Evolutionary conservation across 2,329 filamentous ascomycete genomes (phyloP), one percentile per base, ranked within the genome.

Genomic region (Pezicula neosporulosa): DNA sequence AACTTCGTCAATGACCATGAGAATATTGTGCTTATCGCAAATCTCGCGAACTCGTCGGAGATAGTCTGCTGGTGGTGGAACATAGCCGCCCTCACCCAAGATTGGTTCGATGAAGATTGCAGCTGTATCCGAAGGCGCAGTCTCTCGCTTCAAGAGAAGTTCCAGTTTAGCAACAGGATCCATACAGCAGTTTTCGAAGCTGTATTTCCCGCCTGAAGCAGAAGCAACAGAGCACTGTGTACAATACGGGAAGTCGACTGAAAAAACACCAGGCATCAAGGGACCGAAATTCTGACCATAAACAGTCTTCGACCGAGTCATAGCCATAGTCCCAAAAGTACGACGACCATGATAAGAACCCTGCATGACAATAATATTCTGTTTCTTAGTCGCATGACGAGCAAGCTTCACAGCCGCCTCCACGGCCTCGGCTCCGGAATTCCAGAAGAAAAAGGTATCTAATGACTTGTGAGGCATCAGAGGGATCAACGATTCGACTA

Each of bases 1-100:
- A 63, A 97, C 96, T 78, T 97, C 93, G 69, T 97, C 93, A 68
- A 89, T 94, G 70, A 97, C 96, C 66, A 97, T 76, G 43, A 97
- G 83, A 36, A 94, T 90, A 56, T 96, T 95, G 79, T 97, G 83
- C 78, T 95, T 87, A 71, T 89, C 89, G 77, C 93, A 97, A 27
- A 97, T 85, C 24, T 81, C 86, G 49, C 89, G 81, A 42, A 93
- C 88, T 63, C 86, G 82, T 59, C 76, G 70, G 33, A 97, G 82
- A 72, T 97, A 97, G 70, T 85, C 85, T 46, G 92, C 87, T 59
- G 93, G 87, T 3, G 93, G 93, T 6, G 97, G 92, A 13, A 97
- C 88, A 45, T 97, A 95, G 55, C 93, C 93, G 1, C 92, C 93
- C 74, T 97, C 93, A 52, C 93, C 92, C 73, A 97, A 91, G 59